Base-by-base conservation (phyloP, 768 basidiomycete genomes). In the Boletales sp. region DNA sequence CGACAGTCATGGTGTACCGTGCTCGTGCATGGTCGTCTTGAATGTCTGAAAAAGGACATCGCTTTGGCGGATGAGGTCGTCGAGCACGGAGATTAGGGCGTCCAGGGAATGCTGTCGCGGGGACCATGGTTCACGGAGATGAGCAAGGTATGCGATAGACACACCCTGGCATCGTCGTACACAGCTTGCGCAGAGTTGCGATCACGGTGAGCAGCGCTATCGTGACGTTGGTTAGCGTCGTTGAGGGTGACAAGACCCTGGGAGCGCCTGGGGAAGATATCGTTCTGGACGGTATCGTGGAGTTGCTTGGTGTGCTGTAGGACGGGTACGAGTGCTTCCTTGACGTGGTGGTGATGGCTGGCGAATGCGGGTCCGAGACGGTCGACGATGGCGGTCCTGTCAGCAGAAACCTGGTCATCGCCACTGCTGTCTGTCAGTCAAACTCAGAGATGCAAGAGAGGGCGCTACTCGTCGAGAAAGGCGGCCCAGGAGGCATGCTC, bases 201-300 rank as follows among this genome's bases (percentile, higher is more conserved):
- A 51, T 79, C 76, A 32, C 66, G 68, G 30, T 78, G 67, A 14
- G 69, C 66, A 15, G 73, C 58, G 1, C 62, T 57, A 60, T 88
- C 86, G 43, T 77, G 65, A 11, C 69, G 70, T 58, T 79, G 80
- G 63, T 81, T 77, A 18, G 74, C 78, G 15, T 74, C 72, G 59
- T 85, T 77, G 66, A 86, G 80, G 7, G 68, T 62, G 11, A 79
- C 62, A 33, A 86, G 61, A 8, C 79, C 83, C 4, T 63, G 64
- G 1, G 61, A 54, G 25, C 65, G 66, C 14, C 58, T 51, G 0
- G 68, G 51, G 43, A 72, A 64, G 28, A 70, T 60, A 57, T 72
- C 59, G 31, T 63, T 54, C 21, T 69, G 68, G 32, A 75, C 45
- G 21, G 52, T 52, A 13, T 60, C 65, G 55, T 75, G 75, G 46